Base-by-base conservation (phyloP, 306 rosid species). In the Prunus mira region DNA sequence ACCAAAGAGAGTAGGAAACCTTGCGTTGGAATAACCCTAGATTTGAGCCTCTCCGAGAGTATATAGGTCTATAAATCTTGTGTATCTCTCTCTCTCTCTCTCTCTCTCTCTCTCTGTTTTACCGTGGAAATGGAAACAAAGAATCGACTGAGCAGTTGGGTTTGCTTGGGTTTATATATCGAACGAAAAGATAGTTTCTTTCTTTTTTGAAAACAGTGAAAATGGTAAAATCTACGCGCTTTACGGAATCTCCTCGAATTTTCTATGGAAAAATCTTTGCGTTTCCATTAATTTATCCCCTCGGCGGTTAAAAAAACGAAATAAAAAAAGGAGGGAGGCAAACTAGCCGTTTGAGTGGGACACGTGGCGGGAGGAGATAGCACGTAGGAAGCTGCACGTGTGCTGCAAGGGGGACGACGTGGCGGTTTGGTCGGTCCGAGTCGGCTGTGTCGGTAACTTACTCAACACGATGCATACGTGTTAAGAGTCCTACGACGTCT, bases 271-370 rank as follows among this genome's bases (percentile, higher is more conserved):
- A 1, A 0, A 41, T 67, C 50, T 69, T 2, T 32, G 43, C 55
- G 62, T 28, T 13, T 3, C 22, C n/a, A 41, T 60, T 32, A 58
- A 52, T 63, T 77, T 50, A 27, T 30, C 69, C 74, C 60, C 15
- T 64, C 73, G 86, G 96, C 91, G 84, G 97, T 91, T 91, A 87
- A 87, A 83, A 79, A 4, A 62, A 27, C 15, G 43, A 22, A 41
- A 20, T n/a, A 9, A 43, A 78, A 22, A 10, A 13, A 17, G 12
- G 66, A 24, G 70, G 12, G 54, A 6, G 3, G 34, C 85, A 88
- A 90, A 86, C 85, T 88, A 91, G 93, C 96, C 98, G 98, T 90
- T 91, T 22, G 69, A 38, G 55, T 0, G 6, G 69, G 72, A 84
- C 93, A 90, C 96, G 93, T 87, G 97, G 81, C 85, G 47, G 1